Percentiles rank a stretch among this genome's conserved stretches.
phyloP scores from a whole-genome alignment of 345 rosid genomes.

The Syzygium jambos region DNA sequence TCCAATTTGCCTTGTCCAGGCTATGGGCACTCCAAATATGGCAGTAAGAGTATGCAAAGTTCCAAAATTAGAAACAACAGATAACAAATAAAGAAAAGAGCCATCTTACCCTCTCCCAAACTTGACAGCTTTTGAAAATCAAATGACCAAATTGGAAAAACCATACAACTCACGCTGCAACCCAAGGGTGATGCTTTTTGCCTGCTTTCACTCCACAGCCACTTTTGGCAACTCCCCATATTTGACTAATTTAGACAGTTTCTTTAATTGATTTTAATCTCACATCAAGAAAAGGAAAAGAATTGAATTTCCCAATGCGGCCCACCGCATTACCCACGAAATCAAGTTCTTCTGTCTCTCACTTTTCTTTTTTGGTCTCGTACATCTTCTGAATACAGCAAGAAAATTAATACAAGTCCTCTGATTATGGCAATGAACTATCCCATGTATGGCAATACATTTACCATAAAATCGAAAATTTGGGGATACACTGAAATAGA shows the following conservation, averaged over 20 bases:
- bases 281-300: background rate
- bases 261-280: background rate
- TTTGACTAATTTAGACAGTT: background rate
- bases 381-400: background rate
- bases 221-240: background rate
- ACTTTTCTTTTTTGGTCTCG: background rate
- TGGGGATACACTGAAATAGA: background rate
- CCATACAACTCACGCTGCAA: background rate
- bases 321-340: background rate
- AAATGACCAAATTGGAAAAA: background rate
- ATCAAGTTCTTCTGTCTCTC: background rate
- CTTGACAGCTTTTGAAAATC: background rate
- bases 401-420: background rate
- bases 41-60: background rate
- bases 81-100: background rate
- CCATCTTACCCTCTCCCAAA: background rate
- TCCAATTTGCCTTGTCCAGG: background rate
- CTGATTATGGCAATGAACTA: background rate
- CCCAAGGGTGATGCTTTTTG: background rate
- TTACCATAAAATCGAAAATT: slow-evolving; percentile 16
- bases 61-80: background rate
- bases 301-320: background rate
- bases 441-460: slow-evolving; percentile 9
- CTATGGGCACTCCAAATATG: background rate
- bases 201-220: background rate